Percentiles rank a stretch among this genome's conserved stretches.
Conservation (phyloP, 2,329 filamentous ascomycete species). For the Fusarium sp. region DNA sequence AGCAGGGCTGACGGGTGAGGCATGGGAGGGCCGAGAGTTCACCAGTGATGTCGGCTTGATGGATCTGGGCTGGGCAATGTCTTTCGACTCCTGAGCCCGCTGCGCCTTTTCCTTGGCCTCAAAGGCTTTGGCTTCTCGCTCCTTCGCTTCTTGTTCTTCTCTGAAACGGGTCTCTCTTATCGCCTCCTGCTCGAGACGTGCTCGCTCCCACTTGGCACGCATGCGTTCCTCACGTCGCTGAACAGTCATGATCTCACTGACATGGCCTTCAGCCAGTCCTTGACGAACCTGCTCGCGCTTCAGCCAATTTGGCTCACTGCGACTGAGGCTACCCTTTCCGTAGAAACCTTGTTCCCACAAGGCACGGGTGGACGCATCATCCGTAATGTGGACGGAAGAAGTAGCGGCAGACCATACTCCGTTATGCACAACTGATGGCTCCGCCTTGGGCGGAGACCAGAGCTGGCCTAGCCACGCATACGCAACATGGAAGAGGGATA, state of each 20-base stretch:
- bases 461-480: conserved; percentile 80
- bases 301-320: conserved; percentile 95
- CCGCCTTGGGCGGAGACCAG: conserved; percentile 70
- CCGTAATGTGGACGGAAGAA: conserved; percentile 83
- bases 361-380: conserved; percentile 77
- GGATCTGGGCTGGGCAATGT: conserved; percentile 5
- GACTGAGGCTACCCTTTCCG: conserved; percentile 90
- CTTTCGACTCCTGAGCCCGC: conserved; percentile 10
- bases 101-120: conserved; percentile 16
- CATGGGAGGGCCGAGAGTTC: neutral
- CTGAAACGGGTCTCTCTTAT: conserved; percentile 73
- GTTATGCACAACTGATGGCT: conserved; percentile 70
- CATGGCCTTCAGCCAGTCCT: conserved; percentile 70
- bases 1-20: conserved; percentile 56
- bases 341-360: conserved; percentile 98
- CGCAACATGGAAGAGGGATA: conserved; percentile 83
- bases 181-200: conserved; percentile 84
- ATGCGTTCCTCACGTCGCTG: conserved; percentile 81
- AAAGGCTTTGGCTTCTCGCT: conserved; percentile 24
- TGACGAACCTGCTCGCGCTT: conserved; percentile 79
- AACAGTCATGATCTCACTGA: conserved; percentile 83
- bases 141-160: conserved; percentile 52
- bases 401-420: conserved; percentile 85
- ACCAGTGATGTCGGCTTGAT: conserved; percentile 6
- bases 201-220: conserved; percentile 88